A percentile compares a stretch with the other conserved stretches of the same genome.
phyloP scores from a whole-genome alignment of 2,329 filamentous ascomycete species.

The Beauveria sp. region DNA sequence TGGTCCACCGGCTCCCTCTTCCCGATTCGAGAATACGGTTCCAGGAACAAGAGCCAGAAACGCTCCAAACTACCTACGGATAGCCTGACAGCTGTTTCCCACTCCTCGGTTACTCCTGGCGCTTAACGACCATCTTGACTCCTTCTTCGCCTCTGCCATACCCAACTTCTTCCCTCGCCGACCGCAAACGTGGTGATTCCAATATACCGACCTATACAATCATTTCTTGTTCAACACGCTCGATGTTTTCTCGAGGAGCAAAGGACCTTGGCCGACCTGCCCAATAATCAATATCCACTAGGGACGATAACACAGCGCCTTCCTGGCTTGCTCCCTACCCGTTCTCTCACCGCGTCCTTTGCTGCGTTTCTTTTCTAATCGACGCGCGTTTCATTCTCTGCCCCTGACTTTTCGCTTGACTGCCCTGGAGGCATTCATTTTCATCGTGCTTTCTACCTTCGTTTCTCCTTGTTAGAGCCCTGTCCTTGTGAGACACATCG shows the following conservation, averaged over 20 bases:
- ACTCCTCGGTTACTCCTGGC: background rate
- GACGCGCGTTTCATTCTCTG: background rate
- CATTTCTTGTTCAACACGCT: background rate
- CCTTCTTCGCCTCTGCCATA: conserved; percentile 14
- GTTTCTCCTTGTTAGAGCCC: background rate
- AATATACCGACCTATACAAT: conserved; percentile 2
- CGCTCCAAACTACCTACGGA: background rate
- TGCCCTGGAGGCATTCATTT: conserved; percentile 7
- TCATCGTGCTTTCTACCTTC: conserved; percentile 14
- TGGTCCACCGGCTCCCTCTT: background rate
- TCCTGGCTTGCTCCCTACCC: conserved; percentile 3
- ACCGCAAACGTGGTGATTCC: background rate
- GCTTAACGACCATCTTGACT: background rate
- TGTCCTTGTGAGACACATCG: background rate
- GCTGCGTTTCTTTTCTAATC: conserved; percentile 5
- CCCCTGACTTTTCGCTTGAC: conserved; percentile 4
- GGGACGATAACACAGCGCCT: background rate
- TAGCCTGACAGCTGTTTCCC: background rate
- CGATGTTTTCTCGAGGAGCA: conserved; percentile 7
- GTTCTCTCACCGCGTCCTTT: conserved; percentile 1
- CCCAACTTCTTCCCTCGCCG: conserved; percentile 11
- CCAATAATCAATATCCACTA: background rate
- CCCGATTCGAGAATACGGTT: background rate
- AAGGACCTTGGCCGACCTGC: background rate
- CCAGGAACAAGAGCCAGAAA: background rate